Evolutionary conservation across 345 rosid species (phyloP).

Genomic region (Erucastrum elatum): DNA sequence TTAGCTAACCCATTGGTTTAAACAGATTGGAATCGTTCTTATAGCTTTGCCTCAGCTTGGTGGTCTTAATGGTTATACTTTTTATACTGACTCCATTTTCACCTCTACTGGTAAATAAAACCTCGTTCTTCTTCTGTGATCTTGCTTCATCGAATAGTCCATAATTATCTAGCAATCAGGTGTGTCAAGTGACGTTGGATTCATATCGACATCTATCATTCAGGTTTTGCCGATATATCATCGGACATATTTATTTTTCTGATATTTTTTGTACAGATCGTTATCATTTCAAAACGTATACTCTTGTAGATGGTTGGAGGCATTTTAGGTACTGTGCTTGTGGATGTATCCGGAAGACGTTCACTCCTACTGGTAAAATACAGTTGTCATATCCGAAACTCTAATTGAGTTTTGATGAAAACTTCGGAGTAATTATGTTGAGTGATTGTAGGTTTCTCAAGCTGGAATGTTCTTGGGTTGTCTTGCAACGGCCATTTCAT

Average conservation of each 20-base stretch:
- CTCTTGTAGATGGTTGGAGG: slow-evolving; percentile 65
- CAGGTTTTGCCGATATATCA: slow-evolving; percentile 49
- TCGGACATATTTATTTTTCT: neutral
- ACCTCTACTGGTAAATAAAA: slow-evolving; percentile 49
- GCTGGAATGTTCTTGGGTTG: slow-evolving; percentile 76
- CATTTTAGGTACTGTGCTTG: slow-evolving; percentile 58
- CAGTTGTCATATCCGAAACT: neutral
- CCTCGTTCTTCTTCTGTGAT: neutral
- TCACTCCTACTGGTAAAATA: slow-evolving; percentile 68
- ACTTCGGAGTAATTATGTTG: neutral
- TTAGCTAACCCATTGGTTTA: neutral
- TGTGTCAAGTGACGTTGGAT: slow-evolving; percentile 69
- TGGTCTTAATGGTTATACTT: slow-evolving; percentile 58
- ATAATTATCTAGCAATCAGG: slow-evolving; percentile 43
- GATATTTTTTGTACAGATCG: neutral
- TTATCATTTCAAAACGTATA: neutral
- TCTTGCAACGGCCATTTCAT: slow-evolving; percentile 56
- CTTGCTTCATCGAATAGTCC: neutral
- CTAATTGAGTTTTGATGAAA: neutral
- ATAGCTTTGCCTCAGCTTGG: slow-evolving; percentile 83
- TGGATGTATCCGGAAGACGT: slow-evolving; percentile 78
- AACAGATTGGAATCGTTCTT: slow-evolving; percentile 69
- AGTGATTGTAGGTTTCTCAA: slow-evolving; percentile 56
- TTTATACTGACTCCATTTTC: slow-evolving; percentile 59
- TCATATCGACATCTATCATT: slow-evolving; percentile 64